A percentile compares a stretch with the other conserved stretches of the same genome.
These are phyloP conservation scores for Physocladia obscura DNA, from an alignment of 192 early-diverging fungal genomes.

Conservation along the genomic window DNA sequence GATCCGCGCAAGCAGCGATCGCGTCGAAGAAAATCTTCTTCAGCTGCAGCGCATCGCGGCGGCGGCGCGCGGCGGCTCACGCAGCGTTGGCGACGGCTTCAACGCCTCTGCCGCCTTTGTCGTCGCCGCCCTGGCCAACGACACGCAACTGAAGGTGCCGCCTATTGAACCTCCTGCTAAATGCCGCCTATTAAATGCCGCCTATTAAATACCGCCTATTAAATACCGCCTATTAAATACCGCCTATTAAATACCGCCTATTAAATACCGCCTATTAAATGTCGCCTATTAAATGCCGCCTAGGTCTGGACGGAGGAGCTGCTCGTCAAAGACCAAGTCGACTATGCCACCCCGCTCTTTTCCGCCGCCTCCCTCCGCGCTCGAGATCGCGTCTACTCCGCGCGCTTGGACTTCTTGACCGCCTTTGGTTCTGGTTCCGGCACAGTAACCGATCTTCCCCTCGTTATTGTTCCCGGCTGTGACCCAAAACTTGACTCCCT, in stretches of 20 bases:
- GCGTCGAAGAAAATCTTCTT: no score
- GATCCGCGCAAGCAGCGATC: no score
- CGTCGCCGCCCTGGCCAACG: not conserved
- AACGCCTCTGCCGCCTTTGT: conserved; percentile 5
- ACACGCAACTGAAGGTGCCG: conserved; percentile 1
- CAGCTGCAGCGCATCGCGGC: no score
- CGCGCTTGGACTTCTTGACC: conserved; percentile 8
- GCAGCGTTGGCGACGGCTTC: not conserved
- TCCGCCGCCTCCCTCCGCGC: not conserved
- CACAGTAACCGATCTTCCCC: not conserved
- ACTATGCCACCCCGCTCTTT: not conserved
- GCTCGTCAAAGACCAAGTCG: conserved; percentile 9
- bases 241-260: not conserved
- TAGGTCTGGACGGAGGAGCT: conserved; percentile 18
- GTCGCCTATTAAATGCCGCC: not conserved
- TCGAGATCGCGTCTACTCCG: not conserved
- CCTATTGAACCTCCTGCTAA: not conserved
- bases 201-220: not conserved
- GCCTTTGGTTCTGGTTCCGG: conserved; percentile 7
- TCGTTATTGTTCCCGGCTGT: conserved; percentile 1
- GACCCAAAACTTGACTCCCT: not conserved
- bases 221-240: not conserved
- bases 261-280: not conserved
- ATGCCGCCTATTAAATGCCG: not conserved
- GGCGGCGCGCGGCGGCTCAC: not conserved